These are phyloP conservation scores for Trypanosoma cruzi DNA, from an alignment of 208 protist species.

Conservation along the genomic window DNA sequence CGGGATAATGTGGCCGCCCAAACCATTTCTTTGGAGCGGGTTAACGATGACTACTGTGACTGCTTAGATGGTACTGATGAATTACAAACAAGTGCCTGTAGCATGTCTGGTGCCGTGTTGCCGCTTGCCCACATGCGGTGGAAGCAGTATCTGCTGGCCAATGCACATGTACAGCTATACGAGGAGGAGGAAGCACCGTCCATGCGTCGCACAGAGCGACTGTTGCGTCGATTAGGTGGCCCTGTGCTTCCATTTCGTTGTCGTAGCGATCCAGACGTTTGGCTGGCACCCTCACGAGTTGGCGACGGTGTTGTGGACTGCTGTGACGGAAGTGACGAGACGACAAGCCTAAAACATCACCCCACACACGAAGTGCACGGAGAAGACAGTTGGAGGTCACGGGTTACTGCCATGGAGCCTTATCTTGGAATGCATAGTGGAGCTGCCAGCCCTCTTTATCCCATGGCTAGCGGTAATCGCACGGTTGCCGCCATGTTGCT, in stretches of 20 bases:
- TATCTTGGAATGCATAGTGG: slow-evolving; percentile 12
- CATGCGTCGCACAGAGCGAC: slow-evolving; percentile 1
- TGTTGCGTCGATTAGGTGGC: slow-evolving; percentile 30
- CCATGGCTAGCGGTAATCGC: slow-evolving; percentile 3
- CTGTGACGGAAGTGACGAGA: slow-evolving; percentile 70
- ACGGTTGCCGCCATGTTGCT: slow-evolving; percentile 52
- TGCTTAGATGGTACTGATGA: slow-evolving; percentile 82
- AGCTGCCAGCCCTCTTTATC: neutral
- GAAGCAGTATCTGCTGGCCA: slow-evolving; percentile 52
- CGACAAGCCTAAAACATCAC: too few species aligned
- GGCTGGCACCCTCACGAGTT: slow-evolving; percentile 66
- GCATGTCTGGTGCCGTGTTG: slow-evolving; percentile 57
- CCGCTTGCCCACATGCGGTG: slow-evolving; percentile 43
- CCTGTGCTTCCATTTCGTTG: slow-evolving; percentile 63
- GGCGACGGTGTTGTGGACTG: slow-evolving; percentile 80
- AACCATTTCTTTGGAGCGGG: slow-evolving; percentile 43
- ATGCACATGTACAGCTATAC: slow-evolving; percentile 46
- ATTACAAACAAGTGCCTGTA: slow-evolving; percentile 74
- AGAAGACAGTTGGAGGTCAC: slow-evolving; percentile 3
- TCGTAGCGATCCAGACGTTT: slow-evolving; percentile 30
- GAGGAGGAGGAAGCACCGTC: slow-evolving; percentile 40
- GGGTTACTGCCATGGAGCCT: slow-evolving; percentile 3
- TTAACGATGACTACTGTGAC: slow-evolving; percentile 90
- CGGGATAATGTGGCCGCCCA: slow-evolving; percentile 50
- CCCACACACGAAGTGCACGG: too few species aligned